These are phyloP conservation scores for Rhazya stricta DNA, from an alignment of 257 asterid species.

Conservation along the genomic window DNA sequence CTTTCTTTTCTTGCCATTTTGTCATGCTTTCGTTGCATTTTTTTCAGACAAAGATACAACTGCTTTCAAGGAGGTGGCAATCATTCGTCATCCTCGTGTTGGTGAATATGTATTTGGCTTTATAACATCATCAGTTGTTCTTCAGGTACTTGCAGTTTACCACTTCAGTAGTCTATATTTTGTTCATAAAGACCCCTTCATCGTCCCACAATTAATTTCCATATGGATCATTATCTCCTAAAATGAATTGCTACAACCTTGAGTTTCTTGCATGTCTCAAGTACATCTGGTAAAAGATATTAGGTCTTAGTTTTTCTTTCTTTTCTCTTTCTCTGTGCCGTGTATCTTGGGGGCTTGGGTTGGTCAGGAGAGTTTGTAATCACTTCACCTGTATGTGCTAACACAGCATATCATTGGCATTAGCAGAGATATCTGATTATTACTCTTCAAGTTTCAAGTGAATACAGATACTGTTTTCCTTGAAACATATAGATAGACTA, in stretches of 20 bases:
- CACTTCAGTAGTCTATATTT: conserved; percentile 6
- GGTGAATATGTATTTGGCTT: conserved; percentile 94
- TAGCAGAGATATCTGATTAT: not conserved
- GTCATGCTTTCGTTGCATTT: conserved; percentile 8
- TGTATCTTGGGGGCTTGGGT: no score
- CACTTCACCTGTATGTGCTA: no score
- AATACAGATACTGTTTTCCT: not conserved
- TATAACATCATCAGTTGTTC: conserved; percentile 75
- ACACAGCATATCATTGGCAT: not conserved
- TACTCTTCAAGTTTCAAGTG: not conserved
- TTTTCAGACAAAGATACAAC: conserved; percentile 70
- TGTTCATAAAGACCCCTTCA: not conserved
- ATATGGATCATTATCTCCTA: not conserved
- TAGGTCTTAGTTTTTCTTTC: not conserved
- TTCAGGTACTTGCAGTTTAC: conserved; percentile 56
- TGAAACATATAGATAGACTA: not conserved
- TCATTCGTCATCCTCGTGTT: conserved; percentile 86
- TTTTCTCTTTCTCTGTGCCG: not conserved
- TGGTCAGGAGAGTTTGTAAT: no score
- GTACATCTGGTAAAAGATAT: not conserved
- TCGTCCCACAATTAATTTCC: not conserved
- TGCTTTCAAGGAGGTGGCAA: conserved; percentile 95
- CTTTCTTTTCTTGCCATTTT: not conserved
- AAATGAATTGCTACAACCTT: not conserved
- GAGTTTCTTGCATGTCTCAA: not conserved